These are phyloP conservation scores for Aspergillus cavernicola DNA, from an alignment of 495 filamentous ascomycete species.

Conservation along the genomic window DNA sequence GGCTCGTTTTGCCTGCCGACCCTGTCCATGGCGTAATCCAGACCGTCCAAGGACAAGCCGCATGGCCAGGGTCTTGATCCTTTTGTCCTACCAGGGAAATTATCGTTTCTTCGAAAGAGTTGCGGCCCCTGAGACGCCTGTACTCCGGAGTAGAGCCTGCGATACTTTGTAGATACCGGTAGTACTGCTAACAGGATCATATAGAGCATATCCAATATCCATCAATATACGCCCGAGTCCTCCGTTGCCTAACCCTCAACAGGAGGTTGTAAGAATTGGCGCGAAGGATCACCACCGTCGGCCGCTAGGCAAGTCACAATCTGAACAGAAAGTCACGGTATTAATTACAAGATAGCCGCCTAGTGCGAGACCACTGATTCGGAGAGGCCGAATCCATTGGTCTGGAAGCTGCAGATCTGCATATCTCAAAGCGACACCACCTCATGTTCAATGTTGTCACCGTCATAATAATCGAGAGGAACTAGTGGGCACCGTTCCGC, in stretches of 20 bases:
- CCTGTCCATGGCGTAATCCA: not conserved
- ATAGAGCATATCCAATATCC: too few relatives aligned
- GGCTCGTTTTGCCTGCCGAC: not conserved
- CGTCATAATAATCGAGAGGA: too few relatives aligned
- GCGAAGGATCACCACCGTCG: too few relatives aligned
- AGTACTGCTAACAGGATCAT: too few relatives aligned
- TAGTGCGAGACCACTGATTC: not conserved
- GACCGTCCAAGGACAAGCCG: not conserved
- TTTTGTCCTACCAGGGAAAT: slow-evolving; percentile 10
- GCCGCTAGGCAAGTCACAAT: too few relatives aligned
- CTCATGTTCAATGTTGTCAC: too few relatives aligned
- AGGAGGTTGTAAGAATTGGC: not conserved
- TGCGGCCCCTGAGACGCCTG: too few relatives aligned
- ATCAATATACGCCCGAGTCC: too few relatives aligned
- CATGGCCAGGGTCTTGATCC: slow-evolving; percentile 10
- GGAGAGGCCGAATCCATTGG: slow-evolving; percentile 16
- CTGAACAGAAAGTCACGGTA: not conserved
- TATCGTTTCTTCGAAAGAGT: not conserved
- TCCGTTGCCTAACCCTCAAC: too few relatives aligned
- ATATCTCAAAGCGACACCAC: slow-evolving; percentile 7
- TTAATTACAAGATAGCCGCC: not conserved
- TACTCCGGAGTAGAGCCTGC: not conserved
- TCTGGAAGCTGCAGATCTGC: slow-evolving; percentile 8
- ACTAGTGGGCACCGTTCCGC: not conserved
- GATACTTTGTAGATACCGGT: not conserved